Evolutionary conservation across 192 early-diverging fungal species (phyloP).

Genomic region (Rhizophagus sp.): DNA sequence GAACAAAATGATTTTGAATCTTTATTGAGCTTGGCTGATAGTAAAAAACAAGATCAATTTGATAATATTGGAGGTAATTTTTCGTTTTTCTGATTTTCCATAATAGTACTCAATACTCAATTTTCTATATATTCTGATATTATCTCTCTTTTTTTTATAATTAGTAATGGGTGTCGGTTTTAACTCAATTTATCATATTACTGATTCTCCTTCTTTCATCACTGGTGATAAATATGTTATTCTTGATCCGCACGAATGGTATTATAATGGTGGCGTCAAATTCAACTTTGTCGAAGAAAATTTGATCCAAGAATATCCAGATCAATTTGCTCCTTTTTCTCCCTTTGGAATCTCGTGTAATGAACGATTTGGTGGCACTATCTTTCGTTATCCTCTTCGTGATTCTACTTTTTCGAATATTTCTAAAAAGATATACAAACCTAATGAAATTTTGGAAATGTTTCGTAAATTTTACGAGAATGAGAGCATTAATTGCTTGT

Average conservation of each 20-base stretch:
- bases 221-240: slow-evolving; percentile 36
- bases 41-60: slow-evolving; percentile 28
- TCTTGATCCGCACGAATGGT: slow-evolving; percentile 38
- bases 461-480: slow-evolving; percentile 27
- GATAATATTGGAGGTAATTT: slow-evolving; percentile 6
- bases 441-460: slow-evolving; percentile 36
- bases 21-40: slow-evolving; percentile 24
- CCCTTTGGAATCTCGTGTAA: background rate
- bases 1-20: slow-evolving; percentile 22
- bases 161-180: background rate
- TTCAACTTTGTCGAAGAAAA: slow-evolving; percentile 21
- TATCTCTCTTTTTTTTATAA: no score
- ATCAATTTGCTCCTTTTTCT: slow-evolving; percentile 37
- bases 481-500: slow-evolving; percentile 34
- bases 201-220: slow-evolving; percentile 39
- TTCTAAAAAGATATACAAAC: slow-evolving; percentile 27
- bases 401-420: slow-evolving; percentile 35
- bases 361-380: slow-evolving; percentile 34
- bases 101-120: no score
- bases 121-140: no score
- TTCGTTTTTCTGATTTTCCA: no score
- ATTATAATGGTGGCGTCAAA: slow-evolving; percentile 31
- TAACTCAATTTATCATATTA: slow-evolving; percentile 40
- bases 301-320: slow-evolving; percentile 1
- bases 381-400: slow-evolving; percentile 43